Percentiles rank a stretch among this genome's conserved stretches.
Conservation (phyloP, 2,329 filamentous ascomycete species). For the Diplodia scrobiculata region DNA sequence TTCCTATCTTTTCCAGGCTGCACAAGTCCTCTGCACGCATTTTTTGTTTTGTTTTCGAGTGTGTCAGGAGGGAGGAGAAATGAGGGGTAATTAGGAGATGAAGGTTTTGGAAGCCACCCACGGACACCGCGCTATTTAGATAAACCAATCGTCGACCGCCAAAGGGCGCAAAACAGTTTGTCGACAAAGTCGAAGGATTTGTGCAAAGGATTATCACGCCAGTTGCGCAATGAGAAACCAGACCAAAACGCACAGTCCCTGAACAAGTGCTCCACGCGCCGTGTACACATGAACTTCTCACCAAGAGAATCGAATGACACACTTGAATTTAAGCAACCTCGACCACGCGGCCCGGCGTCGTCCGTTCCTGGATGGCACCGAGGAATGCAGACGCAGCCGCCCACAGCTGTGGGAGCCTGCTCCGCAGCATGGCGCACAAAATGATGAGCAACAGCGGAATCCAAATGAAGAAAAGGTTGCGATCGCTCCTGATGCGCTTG, state of each 20-base stretch:
- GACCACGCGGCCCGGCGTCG: conserved; percentile 13
- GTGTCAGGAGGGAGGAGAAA: neutral
- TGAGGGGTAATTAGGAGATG: neutral
- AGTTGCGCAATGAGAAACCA: neutral
- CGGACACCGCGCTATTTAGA: neutral
- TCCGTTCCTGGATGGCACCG: conserved; percentile 9
- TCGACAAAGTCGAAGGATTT: neutral
- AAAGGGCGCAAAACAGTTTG: neutral
- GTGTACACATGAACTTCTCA: neutral
- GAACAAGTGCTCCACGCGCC: neutral
- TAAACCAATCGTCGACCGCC: neutral
- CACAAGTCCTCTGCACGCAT: neutral
- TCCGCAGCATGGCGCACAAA: conserved; percentile 56
- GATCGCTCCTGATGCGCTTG: conserved; percentile 53
- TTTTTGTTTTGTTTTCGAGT: neutral
- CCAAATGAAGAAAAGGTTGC: conserved; percentile 59
- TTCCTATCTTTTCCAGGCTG: neutral
- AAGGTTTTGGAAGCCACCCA: neutral
- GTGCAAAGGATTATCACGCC: neutral
- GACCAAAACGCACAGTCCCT: neutral
- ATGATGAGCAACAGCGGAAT: conserved; percentile 52
- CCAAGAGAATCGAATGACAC: neutral
- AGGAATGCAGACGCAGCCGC: conserved; percentile 19
- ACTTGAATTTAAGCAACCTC: conserved; percentile 18
- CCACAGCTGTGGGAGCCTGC: conserved; percentile 54